A percentile compares a stretch with the other conserved stretches of the same genome.
Evolutionary conservation across 2,329 filamentous ascomycete genomes (phyloP).

Genomic region (Ceratocystis papillata): DNA sequence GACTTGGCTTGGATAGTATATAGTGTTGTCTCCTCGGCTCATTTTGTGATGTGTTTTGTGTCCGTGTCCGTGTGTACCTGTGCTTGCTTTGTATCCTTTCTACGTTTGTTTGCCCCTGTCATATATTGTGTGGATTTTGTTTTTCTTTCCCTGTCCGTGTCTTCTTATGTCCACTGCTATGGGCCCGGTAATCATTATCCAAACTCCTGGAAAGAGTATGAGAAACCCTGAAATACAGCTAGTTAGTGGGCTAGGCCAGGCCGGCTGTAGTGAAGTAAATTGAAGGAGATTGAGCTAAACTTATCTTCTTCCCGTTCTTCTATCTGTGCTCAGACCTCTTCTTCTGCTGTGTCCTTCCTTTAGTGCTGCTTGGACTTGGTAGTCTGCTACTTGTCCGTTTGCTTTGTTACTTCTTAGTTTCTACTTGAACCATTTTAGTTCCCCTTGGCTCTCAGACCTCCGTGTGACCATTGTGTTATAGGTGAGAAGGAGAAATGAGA

Average conservation of each 20-base stretch:
- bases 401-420: neutral
- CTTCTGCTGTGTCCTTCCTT: neutral
- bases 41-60: no score
- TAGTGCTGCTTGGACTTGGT: neutral
- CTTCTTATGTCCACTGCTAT: neutral
- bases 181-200: constrained; percentile 4
- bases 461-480: neutral
- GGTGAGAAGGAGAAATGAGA: no score
- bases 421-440: neutral
- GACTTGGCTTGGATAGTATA: no score
- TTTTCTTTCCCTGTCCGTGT: neutral
- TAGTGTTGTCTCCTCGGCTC: no score
- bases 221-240: neutral
- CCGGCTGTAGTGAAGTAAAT: neutral
- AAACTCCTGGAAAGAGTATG: neutral
- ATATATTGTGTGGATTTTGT: neutral
- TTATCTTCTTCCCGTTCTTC: neutral
- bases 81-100: no score
- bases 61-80: no score
- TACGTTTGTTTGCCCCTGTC: no score
- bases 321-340: neutral
- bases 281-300: neutral
- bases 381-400: neutral
- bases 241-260: no score
- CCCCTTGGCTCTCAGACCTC: constrained; percentile 1